These are phyloP conservation scores for Paracoccidioides brasiliensis DNA, from an alignment of 2,329 filamentous ascomycete species.

Conservation along the genomic window DNA sequence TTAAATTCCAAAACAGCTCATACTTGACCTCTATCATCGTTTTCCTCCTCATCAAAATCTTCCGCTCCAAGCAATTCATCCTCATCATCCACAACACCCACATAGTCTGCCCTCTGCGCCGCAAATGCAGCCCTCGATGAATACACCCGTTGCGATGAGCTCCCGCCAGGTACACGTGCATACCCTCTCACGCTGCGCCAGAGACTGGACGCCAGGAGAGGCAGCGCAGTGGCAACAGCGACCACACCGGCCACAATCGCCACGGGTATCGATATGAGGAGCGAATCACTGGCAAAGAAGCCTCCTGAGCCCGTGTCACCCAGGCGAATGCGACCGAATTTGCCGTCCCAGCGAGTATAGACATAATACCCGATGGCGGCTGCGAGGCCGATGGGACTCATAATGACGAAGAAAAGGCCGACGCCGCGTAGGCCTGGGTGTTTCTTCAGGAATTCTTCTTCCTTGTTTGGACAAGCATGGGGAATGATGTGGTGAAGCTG, in stretches of 20 bases:
- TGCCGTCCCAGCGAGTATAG: slow-evolving; percentile 71
- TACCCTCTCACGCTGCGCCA: slow-evolving; percentile 51
- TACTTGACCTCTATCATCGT: slow-evolving; percentile 13
- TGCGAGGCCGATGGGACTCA: slow-evolving; percentile 61
- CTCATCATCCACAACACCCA: slow-evolving; percentile 80
- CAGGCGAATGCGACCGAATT: slow-evolving; percentile 83
- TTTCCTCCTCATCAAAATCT: slow-evolving; percentile 76
- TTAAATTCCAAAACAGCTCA: background rate
- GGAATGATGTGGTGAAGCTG: slow-evolving; percentile 57
- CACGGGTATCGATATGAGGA: slow-evolving; percentile 73
- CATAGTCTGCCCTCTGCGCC: slow-evolving; percentile 74
- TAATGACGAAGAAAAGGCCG: slow-evolving; percentile 73
- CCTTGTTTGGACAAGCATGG: slow-evolving; percentile 60
- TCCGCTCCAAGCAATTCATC: slow-evolving; percentile 78
- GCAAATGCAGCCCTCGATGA: slow-evolving; percentile 84
- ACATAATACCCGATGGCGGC: slow-evolving; percentile 68
- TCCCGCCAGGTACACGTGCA: slow-evolving; percentile 29
- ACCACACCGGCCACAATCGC: slow-evolving; percentile 69
- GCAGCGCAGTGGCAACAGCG: slow-evolving; percentile 56
- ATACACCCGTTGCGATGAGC: slow-evolving; percentile 51
- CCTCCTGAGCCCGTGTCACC: slow-evolving; percentile 46
- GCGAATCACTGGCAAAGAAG: slow-evolving; percentile 54
- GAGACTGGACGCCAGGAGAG: slow-evolving; percentile 57
- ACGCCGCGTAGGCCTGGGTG: slow-evolving; percentile 53
- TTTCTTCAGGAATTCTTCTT: slow-evolving; percentile 67